Base-by-base conservation (phyloP, 2,329 filamentous ascomycete species). In the Ophiobolus disseminans region DNA sequence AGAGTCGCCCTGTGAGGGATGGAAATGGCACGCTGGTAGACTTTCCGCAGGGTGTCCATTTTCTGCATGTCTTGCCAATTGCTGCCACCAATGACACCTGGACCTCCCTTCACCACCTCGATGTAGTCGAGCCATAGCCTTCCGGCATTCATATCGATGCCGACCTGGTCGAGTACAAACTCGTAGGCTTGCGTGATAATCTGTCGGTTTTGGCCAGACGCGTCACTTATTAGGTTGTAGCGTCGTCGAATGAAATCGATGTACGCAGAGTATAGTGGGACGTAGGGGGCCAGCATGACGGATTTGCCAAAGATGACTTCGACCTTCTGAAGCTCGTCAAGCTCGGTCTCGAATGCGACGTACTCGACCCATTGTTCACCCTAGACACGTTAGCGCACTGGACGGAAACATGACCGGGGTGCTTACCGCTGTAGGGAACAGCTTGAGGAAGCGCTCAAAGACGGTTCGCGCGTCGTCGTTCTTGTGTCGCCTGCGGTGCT, bases 61-160 rank as follows among this genome's bases (percentile, higher is more conserved):
- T 99, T 99, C 70, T 97, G 94, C 75, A 93, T 89, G 68, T 97
- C 94, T 73, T 97, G 92, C 95, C 94, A 99, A 49, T 85, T 87
- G 49, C 82, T 87, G 34, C 93, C 94, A 20, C 92, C 93, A 49
- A 94, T 84, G 48, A 86, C 86, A 5, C 94, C 94, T 1, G 94
- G 94, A 0, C 89, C 90, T 30, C 85, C 89, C 69, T 91, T 92
- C 73, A 97, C 85, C 69, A 99, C 97, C 59, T 94, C 86, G 53
- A 99, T 87, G 65, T 97, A 97, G 59, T 99, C 94, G 50, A 88
- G 85, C 94, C 94, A 99, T 47, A 99, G 87, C 57, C 82, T 84
- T 26, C 91, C 93, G 9, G 92, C 88, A 65, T 96, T 91, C 66
- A 91, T 89, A 74, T 99, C 94, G 62, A 94, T 85, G 21, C 95